Evolutionary conservation across 1,284 basidiomycete genomes (phyloP), one percentile per base, ranked within the genome.

Genomic region (Pyrrhoderma noxium): DNA sequence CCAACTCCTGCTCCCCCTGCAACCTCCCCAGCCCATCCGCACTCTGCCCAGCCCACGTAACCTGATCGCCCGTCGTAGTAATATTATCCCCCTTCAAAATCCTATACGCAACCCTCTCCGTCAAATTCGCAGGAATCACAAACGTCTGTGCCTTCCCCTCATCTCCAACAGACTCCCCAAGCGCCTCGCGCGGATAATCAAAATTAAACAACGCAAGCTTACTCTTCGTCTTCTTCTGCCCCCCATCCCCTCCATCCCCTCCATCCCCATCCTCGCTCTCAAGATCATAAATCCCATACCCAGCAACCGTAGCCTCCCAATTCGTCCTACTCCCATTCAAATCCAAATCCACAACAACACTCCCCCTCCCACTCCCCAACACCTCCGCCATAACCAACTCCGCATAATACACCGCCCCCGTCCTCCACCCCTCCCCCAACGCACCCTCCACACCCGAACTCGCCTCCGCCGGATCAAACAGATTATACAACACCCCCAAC

Each of bases 201-300:
- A 71, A 84, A 64, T 86, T 87, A 70, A 86, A 78, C 37, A 87
- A 64, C 4, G 77, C 76, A 3, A 81, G 61, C 57, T 65, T 74
- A 61, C 60, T 68, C 55, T 64, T 70, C 55, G 59, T 64, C 18
- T 61, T 62, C 54, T 69, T 66, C 23, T 49, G 39, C 5, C 70
- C 67, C 51, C 76, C 70, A 65, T 82, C 83, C 16, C 85, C 64
- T 2, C 75, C 79, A 61, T 87, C 85, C 0, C 73, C 79, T 1
- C 77, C 77, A 38, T 63, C 61, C 2, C 66, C 65, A n/a, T 47
- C 42, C 11, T 42, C 27, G 54, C 69, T 66, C 25, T 50, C 40
- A 7, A 70, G 67, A 51, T 76, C 70, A 65, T 82, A 83, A 16
- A 85, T 65, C 2, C 74, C 79, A 61, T 87, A 87, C 0, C 73